A percentile compares a stretch with the other conserved stretches of the same genome.
phyloP scores from a whole-genome alignment of 768 basidiomycete species.

The Psilocybe subaeruginosa region DNA sequence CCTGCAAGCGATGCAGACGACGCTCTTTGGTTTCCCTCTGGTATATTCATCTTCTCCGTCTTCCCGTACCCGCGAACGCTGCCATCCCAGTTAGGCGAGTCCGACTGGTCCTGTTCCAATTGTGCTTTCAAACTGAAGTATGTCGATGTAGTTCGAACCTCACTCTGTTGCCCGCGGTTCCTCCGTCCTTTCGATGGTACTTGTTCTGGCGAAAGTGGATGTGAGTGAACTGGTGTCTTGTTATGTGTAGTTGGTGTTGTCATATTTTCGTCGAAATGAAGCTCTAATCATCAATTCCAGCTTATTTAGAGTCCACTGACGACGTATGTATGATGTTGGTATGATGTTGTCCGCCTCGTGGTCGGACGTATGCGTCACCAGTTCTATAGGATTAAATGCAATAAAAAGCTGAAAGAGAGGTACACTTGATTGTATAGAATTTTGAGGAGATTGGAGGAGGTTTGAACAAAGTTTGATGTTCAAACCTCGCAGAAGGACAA shows the following conservation, averaged over 20 bases:
- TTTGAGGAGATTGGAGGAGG: no score
- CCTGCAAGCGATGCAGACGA: slow-evolving; percentile 41
- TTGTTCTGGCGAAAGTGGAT: slow-evolving; percentile 71
- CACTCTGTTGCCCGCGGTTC: slow-evolving; percentile 35
- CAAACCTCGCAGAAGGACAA: no score
- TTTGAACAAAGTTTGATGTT: no score
- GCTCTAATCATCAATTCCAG: background rate
- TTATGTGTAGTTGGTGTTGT: slow-evolving; percentile 42
- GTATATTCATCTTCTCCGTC: slow-evolving; percentile 30
- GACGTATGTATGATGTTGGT: background rate
- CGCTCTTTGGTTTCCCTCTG: slow-evolving; percentile 17
- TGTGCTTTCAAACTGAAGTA: slow-evolving; percentile 70
- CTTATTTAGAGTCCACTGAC: background rate
- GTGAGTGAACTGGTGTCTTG: slow-evolving; percentile 67
- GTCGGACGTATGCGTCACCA: no score
- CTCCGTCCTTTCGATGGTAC: slow-evolving; percentile 49
- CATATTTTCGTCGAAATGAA: slow-evolving; percentile 23
- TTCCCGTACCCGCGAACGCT: slow-evolving; percentile 63
- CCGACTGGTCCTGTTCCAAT: slow-evolving; percentile 46
- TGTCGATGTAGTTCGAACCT: slow-evolving; percentile 37
- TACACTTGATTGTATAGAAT: no score
- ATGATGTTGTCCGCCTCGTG: no score
- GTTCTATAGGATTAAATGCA: no score
- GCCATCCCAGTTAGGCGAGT: slow-evolving; percentile 41
- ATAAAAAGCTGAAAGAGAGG: no score